Evolutionary conservation across 1,284 basidiomycete genomes (phyloP), one percentile per base, ranked within the genome.

Genomic region (Takashimella koratensis): DNA sequence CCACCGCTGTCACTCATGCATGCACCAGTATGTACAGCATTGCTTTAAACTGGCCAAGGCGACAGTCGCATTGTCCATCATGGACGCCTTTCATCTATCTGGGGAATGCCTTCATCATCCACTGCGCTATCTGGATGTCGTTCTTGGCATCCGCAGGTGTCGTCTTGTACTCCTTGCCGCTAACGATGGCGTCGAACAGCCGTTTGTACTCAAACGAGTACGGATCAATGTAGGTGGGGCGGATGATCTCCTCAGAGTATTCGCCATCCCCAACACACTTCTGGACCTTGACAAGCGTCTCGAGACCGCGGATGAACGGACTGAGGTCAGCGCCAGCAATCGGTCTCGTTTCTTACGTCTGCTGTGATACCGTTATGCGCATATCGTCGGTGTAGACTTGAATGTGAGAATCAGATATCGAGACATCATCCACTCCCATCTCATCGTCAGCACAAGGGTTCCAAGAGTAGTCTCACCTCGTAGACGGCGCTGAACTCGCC

Each of bases 371-470:
- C 48, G 74, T 73, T 47, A 79, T 59, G 6, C 77, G 58, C 45
- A 75, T 69, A 36, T 75, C 69, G 25, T 67, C 65, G 10, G 73
- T 73, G 52, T 72, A 73, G 11, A 78, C 73, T 55, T 79, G 78
- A 54, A 79, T 70, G 51, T 74, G 74, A 2, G 76, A 73, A 49
- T 79, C 78, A 56, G 79, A 79, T 2, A 72, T 55, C 12, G 68
- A 69, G 2, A 78, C 76, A 10, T 71, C 45, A 56, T 77, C 76
- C 22, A 77, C 74, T 0, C 64, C 72, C 50, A 71, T 72, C 67
- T 75, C 40, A 13, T 19, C 21, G 30, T 39, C 40, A 27, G 43
- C 30, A 51, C 64, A 41, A 43, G n/a, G n/a, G n/a, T n/a, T n/a
- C n/a, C n/a, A n/a, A n/a, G n/a, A n/a, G n/a, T n/a, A n/a, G n/a